Evolutionary conservation across 2,329 filamentous ascomycete genomes (phyloP), one percentile per base, ranked within the genome.

Genomic region (Pseudonectria foliicola): DNA sequence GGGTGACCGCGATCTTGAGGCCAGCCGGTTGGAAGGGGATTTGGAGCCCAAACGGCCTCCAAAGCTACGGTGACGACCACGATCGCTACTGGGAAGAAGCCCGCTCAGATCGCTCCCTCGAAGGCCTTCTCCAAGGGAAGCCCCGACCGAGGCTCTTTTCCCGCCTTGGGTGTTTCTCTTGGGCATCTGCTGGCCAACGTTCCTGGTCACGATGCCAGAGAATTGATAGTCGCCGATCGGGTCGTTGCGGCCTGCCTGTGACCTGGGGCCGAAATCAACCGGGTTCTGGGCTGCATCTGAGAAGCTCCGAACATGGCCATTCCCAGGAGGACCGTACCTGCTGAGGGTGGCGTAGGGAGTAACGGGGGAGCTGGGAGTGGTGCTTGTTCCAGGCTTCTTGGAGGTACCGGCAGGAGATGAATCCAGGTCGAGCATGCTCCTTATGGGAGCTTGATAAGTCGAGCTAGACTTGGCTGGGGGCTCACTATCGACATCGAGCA

Each of bases 401-500:
- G 47, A 45, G 3, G 42, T 38, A 2, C 50, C 21, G 6, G 39
- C 28, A 11, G 45, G 38, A n/a, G 67, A 58, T 15, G 56, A 56
- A 35, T 64, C 63, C 27, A 70, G 50, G 46, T 72, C 70, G 21
- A 77, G 59, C 70, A 75, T 75, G 48, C 71, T 76, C 48, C 70
- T 62, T 24, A 67, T 52, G 28, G 25, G 30, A 14, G 21, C 30
- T 13, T 32, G 30, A 13, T 21, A 21, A 5, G 30, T 18, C 18
- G 30, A 32, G 30, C 4, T 16, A 6, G 30, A 26, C 11, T 15
- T 43, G 28, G 18, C 40, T 27, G n/a, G 44, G 35, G 13, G 49
- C 37, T 72, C 66, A n/a, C n/a, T n/a, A 52, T 70, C 66, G 49
- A 78, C 67, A 53, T 80, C 75, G 13, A 82, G 66, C 72, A 84